Evolutionary conservation across 129 eudicot species (phyloP).

Genomic region (Flaveria sonorensis): DNA sequence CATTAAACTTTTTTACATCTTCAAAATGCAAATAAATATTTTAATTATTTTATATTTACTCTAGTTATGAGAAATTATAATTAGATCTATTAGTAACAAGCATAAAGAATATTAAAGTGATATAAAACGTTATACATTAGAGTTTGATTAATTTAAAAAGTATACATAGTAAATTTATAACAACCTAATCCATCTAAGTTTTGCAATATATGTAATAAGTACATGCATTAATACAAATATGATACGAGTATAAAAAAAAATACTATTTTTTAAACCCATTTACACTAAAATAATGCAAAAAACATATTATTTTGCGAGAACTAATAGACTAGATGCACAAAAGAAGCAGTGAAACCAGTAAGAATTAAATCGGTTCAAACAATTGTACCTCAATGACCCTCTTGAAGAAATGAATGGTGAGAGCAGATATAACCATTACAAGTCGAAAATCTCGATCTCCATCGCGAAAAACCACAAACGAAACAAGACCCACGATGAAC

Average conservation of each 20-base stretch:
- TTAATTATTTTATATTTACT: background rate
- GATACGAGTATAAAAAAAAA: too few species aligned
- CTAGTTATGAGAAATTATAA: background rate
- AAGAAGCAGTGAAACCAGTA: conserved; percentile 22
- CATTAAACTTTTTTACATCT: background rate
- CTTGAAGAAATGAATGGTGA: conserved; percentile 60
- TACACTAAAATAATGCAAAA: background rate
- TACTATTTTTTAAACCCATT: background rate
- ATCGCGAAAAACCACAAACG: conserved; percentile 21
- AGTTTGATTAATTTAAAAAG: too few species aligned
- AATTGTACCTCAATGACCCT: conserved; percentile 58
- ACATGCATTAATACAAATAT: too few species aligned
- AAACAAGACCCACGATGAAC: conserved; percentile 50
- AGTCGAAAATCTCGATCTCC: conserved; percentile 41
- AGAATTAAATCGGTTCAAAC: conserved; percentile 3
- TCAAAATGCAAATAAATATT: background rate
- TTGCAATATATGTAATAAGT: too few species aligned
- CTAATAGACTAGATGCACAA: conserved; percentile 19
- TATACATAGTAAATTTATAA: too few species aligned
- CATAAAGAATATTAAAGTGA: too few species aligned
- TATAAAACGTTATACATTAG: too few species aligned
- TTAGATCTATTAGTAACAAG: too few species aligned
- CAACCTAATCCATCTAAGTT: too few species aligned
- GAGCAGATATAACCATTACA: conserved; percentile 46
- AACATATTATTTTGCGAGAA: background rate